Evolutionary conservation across 2,329 filamentous ascomycete species (phyloP), one percentile per base, ranked within the genome.

Genomic region (Aspergillus pseudoglaucus): DNA sequence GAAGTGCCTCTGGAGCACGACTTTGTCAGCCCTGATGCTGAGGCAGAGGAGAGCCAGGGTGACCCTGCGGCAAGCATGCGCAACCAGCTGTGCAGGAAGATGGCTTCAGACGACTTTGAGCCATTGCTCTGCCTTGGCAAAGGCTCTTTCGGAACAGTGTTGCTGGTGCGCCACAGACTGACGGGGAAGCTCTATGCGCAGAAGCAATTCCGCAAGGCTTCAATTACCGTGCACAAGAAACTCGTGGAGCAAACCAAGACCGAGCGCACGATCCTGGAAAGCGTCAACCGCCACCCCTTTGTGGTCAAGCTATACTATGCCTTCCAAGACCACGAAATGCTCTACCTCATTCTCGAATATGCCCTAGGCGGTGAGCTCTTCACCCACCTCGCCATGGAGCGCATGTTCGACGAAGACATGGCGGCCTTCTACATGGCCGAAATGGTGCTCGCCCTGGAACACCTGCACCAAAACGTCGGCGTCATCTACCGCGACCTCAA

Each of bases 341-440:
- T 98, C 30, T 98, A 98, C 65, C 77, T 98, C 41, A 97, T 98
- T 56, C 81, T 98, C 20, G 91, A 98, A 71, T 98, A 98, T 67
- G 93, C 93, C 4, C 88, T 95, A 67, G 94, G 94, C 33, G 93
- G 94, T 48, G 94, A 98, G 70, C 78, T 98, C 5, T 98, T 98
- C 66, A 90, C 88, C n/a, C 91, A 97, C 62, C 78, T 98, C 22
- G 88, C 84, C 50, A 86, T 89, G 56, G 90, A 97, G 67, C 88
- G 89, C 67, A 97, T 97, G 88, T 97, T 98, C 58, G 79, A 86
- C 12, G 91, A 97, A 70, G 79, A 87, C 14, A 86, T 86, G 2
- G 87, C 91, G 0, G 88, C 90, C 1, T 98, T 97, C 69, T 98
- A 98, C 78, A 95, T 97, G 88, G 94, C 90, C 0, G 90, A 98